Evolutionary conservation across 169 alveolate species (phyloP), one percentile per base, ranked within the genome.

Genomic region (Amoebophrya sp.): DNA sequence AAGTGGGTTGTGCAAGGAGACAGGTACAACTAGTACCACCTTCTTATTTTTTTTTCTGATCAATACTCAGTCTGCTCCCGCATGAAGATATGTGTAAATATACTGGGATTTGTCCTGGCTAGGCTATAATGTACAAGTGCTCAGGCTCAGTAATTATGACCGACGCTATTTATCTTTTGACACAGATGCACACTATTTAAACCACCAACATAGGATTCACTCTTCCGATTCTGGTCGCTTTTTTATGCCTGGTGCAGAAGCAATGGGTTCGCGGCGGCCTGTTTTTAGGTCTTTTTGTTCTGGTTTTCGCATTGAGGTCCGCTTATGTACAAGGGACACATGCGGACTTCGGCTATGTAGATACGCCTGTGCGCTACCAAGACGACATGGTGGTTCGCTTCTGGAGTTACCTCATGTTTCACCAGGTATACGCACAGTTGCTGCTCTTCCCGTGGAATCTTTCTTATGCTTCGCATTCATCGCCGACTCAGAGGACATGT

Each of bases 361-460:
- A 90, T 34, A 90, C 40, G 38, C 92, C 92, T 0, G 40, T 90
- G 36, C 40, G 41, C 40, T 90, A 40, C 83, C 78, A 90, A 38
- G 36, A 29, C 47, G 41, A 26, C 41, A 18, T 54, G 26, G 6
- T 0, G 53, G 53, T n/a, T 2, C 78, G 92, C 38, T 36, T n/a
- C 34, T 65, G 40, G 38, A n/a, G 53, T 34, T 90, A 29, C 92
- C 54, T 10, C 33, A 40, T n/a, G 89, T n/a, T 6, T 47, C 89
- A 54, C 91, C 54, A 0, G n/a, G 14, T 47, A 24, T 53, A 40
- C 41, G 89, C 36, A 26, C 47, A 0, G 23, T 0, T 89, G 0
- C 89, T n/a, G 39, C 6, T 55, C 0, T 76, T 90, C 83, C 26
- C 54, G 34, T 91, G 41, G 41, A 26, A 89, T 14, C 78, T n/a